These are phyloP conservation scores for Saccharomyces pastorianus DNA, from an alignment of 1,139 yeast genomes.

Conservation along the genomic window DNA sequence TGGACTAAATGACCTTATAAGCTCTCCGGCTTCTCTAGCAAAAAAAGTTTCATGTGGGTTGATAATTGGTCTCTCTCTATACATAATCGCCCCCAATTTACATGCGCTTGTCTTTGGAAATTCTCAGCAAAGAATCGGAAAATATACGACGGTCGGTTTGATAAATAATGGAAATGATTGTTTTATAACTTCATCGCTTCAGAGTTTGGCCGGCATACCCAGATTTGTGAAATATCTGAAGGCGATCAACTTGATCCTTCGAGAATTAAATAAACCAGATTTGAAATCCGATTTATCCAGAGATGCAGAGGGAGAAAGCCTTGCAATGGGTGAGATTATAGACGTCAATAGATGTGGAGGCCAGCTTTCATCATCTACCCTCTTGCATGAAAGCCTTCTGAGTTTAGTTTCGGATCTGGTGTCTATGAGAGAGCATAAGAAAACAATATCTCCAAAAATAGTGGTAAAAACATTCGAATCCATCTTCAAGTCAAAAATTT, in stretches of 20 bases:
- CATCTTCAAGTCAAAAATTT: constrained; percentile 71
- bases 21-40: background rate
- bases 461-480: constrained; percentile 62
- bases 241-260: constrained; percentile 29
- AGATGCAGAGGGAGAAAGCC: background rate
- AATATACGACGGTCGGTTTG: constrained; percentile 65
- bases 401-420: constrained; percentile 37
- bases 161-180: constrained; percentile 81
- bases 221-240: constrained; percentile 56
- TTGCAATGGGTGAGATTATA: background rate
- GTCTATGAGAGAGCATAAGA: constrained; percentile 46
- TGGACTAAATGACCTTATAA: background rate
- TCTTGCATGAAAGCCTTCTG: constrained; percentile 9
- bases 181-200: constrained; percentile 86
- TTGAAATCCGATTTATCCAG: background rate
- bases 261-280: constrained; percentile 1
- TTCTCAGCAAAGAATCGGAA: constrained; percentile 48
- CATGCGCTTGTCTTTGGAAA: background rate
- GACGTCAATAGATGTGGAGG: background rate
- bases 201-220: constrained; percentile 70
- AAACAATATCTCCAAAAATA: constrained; percentile 69
- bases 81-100: constrained; percentile 9
- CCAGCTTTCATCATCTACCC: background rate
- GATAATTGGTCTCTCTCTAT: constrained; percentile 3
- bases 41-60: constrained; percentile 2